phyloP scores from a whole-genome alignment of 108 stramenopile genomes.

The Aureococcus anophagefferens region DNA sequence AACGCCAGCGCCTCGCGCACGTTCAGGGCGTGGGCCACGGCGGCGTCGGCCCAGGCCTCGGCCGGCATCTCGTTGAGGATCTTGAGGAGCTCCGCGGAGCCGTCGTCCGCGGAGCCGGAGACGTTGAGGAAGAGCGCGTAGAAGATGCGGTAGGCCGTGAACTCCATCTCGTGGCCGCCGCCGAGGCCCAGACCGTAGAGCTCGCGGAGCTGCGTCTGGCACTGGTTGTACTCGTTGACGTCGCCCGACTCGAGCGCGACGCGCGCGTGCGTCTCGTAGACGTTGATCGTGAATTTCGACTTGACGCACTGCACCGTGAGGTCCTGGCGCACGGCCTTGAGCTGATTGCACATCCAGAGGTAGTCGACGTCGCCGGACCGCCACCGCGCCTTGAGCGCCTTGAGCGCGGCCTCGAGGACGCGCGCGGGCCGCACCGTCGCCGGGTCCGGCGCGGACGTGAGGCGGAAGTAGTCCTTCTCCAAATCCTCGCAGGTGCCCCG shows the following conservation, averaged over 20 bases:
- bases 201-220: slow-evolving; percentile 73
- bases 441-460: slow-evolving; percentile 43
- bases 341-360: slow-evolving; percentile 74
- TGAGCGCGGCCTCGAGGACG: slow-evolving; percentile 25
- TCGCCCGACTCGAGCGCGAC: slow-evolving; percentile 78
- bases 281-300: slow-evolving; percentile 72
- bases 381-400: slow-evolving; percentile 26
- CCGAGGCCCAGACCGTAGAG: slow-evolving; percentile 14
- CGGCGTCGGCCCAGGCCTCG: not conserved
- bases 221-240: slow-evolving; percentile 83
- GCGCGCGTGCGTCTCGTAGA: slow-evolving; percentile 88
- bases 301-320: slow-evolving; percentile 80
- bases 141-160: not conserved
- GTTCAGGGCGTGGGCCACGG: not conserved
- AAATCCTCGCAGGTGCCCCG: slow-evolving; percentile 40
- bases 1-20: not conserved
- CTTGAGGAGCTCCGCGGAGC: not conserved
- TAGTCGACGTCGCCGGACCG: not conserved
- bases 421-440: slow-evolving; percentile 39
- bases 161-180: slow-evolving; percentile 1
- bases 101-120: not conserved
- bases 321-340: slow-evolving; percentile 88
- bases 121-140: slow-evolving; percentile 5
- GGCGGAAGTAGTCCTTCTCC: slow-evolving; percentile 50
- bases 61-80: not conserved